Conservation (phyloP, 2,329 filamentous ascomycete genomes). For the Monosporascus ibericus region DNA sequence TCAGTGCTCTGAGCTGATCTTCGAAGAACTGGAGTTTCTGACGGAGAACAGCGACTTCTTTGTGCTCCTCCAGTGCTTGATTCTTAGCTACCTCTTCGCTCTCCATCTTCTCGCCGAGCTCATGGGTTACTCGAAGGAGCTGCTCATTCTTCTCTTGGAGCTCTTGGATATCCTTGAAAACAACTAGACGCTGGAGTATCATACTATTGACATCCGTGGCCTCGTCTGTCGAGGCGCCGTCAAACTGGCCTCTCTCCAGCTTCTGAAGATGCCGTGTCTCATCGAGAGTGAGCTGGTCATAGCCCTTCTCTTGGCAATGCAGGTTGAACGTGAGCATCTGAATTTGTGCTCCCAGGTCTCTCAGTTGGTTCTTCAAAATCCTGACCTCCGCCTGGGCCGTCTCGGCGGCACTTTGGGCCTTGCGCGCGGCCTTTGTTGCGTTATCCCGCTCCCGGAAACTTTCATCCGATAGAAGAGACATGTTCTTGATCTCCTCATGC, state of each 20-base stretch:
- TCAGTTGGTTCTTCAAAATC: slow-evolving; percentile 78
- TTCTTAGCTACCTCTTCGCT: slow-evolving; percentile 74
- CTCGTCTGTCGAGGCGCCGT: slow-evolving; percentile 64
- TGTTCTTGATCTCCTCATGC: slow-evolving; percentile 73
- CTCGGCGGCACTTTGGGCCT: slow-evolving; percentile 66
- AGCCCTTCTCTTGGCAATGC: slow-evolving; percentile 73
- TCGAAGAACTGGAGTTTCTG: slow-evolving; percentile 69
- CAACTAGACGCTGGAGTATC: slow-evolving; percentile 82
- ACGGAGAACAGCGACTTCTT: slow-evolving; percentile 68
- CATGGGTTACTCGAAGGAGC: slow-evolving; percentile 72
- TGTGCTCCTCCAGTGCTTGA: slow-evolving; percentile 57
- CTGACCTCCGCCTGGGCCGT: slow-evolving; percentile 62
- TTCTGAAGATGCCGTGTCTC: slow-evolving; percentile 72
- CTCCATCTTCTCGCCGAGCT: slow-evolving; percentile 85
- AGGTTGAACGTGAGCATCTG: slow-evolving; percentile 87
- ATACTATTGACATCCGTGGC: slow-evolving; percentile 81
- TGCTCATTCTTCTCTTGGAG: slow-evolving; percentile 85
- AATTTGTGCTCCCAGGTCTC: slow-evolving; percentile 83
- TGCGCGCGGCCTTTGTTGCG: slow-evolving; percentile 72
- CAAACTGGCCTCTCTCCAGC: slow-evolving; percentile 68
- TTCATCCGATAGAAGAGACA: slow-evolving; percentile 78
- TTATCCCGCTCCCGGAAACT: slow-evolving; percentile 74
- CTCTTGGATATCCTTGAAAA: slow-evolving; percentile 80
- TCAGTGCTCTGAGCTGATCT: slow-evolving; percentile 78
- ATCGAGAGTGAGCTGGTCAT: slow-evolving; percentile 62